A percentile compares a stretch with the other conserved stretches of the same genome.
Evolutionary conservation across 345 rosid species (phyloP).

Genomic region (Arabis hirsuta): DNA sequence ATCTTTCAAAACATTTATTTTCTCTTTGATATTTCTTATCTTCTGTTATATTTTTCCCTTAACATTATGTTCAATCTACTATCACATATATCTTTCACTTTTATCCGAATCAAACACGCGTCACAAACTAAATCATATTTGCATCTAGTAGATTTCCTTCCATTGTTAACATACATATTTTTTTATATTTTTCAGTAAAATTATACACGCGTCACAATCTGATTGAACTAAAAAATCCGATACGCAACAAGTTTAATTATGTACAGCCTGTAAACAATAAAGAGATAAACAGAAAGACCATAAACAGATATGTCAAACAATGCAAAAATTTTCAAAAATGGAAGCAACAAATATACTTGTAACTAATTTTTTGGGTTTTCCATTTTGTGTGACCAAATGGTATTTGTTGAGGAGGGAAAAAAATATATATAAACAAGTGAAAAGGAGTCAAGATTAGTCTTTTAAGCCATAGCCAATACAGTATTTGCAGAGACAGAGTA

Average conservation of each 20-base stretch:
- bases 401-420: background rate
- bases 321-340: background rate
- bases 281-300: background rate
- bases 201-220: background rate
- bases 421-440: constrained; percentile 2
- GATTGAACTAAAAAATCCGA: too few relatives aligned
- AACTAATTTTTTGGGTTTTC: background rate
- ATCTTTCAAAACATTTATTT: background rate
- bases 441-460: constrained; percentile 40
- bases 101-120: background rate
- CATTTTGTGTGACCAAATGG: background rate
- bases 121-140: background rate
- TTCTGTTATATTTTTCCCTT: background rate
- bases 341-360: background rate
- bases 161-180: background rate
- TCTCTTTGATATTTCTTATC: background rate
- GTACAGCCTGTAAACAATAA: background rate
- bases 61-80: background rate
- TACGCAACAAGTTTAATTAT: background rate
- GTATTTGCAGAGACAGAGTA: constrained; percentile 40
- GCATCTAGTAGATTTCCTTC: background rate
- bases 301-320: background rate
- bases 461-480: constrained; percentile 47
- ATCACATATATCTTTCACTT: background rate
- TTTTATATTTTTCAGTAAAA: background rate